Base-by-base conservation (phyloP, 768 basidiomycete genomes). In the Boletus patriciae region DNA sequence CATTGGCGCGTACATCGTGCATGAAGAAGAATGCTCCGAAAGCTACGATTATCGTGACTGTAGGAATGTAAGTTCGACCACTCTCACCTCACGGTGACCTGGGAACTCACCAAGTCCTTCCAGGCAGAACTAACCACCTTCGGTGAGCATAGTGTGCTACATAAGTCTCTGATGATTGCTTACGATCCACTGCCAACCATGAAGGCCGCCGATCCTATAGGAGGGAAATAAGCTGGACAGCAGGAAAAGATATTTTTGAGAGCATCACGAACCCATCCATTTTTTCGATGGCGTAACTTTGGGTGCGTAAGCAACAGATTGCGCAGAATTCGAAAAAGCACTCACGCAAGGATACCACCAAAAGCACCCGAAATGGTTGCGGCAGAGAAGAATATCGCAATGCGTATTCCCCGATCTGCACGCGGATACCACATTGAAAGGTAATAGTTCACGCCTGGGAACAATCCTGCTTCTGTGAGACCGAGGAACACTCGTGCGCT, bases 321-420 rank as follows among this genome's bases (percentile, higher is more conserved):
- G 4, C 7, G 41, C 11, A 6, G 9, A n/a, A 21, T 7, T 21
- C 15, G 13, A 36, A 40, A 48, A 8, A 10, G 11, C 3, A 41
- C 80, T 63, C 65, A 83, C 54, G 82, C 82, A 29, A 68, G 73
- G 42, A 83, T 64, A 36, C 83, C 82, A 46, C 82, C 80, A 67
- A 74, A 83, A 58, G 73, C 70, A 48, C 78, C 84, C 18, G 83
- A 78, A 34, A 81, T 62, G 0, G 83, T 84, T 13, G 84, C 83
- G 31, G 83, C 83, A 18, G 80, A 80, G 68, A 84, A 85, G 75
- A 87, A 86, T 29, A 87, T 40, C 3, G 84, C 83, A 52, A 85
- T 78, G 25, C 85, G 79, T 59, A 70, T 70, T 16, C 81, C 83
- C 45, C 83, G 78, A 62, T 87, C 84, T 50, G 73, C 70, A 34